Percentiles rank a stretch among this genome's conserved stretches.
Conservation (phyloP, 768 basidiomycete species). For the Kwoniella shandongensis region DNA sequence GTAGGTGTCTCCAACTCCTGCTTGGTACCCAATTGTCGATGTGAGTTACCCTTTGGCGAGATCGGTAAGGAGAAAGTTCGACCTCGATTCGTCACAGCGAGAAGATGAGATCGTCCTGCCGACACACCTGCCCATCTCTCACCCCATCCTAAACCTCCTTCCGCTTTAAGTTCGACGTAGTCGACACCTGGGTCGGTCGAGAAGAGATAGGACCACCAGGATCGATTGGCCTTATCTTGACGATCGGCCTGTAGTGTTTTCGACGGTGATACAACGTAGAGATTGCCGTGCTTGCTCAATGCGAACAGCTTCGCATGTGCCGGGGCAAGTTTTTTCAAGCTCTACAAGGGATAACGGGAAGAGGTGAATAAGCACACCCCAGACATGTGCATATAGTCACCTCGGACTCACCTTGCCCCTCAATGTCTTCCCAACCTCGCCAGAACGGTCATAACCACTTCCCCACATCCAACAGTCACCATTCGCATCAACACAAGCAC, state of each 20-base stretch:
- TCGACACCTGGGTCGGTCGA: conserved; percentile 60
- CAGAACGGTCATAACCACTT: conserved; percentile 41
- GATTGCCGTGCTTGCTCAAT: conserved; percentile 70
- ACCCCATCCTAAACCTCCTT: conserved; percentile 61
- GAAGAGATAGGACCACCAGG: conserved; percentile 64
- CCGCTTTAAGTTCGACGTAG: conserved; percentile 62
- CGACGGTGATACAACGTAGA: conserved; percentile 68
- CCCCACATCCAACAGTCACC: conserved; percentile 55
- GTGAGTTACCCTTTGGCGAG: conserved; percentile 69
- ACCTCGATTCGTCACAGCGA: conserved; percentile 59
- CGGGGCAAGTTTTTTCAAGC: conserved; percentile 62
- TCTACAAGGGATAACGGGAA: conserved; percentile 56
- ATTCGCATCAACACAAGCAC: conserved; percentile 48
- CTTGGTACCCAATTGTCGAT: conserved; percentile 79
- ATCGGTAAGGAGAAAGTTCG: conserved; percentile 77
- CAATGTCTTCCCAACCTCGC: conserved; percentile 38
- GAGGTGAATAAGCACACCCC: not conserved
- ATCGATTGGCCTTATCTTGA: conserved; percentile 54
- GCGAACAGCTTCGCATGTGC: conserved; percentile 63
- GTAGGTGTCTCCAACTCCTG: conserved; percentile 60
- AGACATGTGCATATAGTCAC: not conserved
- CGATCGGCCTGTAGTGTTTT: conserved; percentile 58
- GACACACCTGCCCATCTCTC: conserved; percentile 78
- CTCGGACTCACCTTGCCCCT: conserved; percentile 43
- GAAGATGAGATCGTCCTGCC: conserved; percentile 62